Percentiles rank a stretch among this genome's conserved stretches.
Conservation (phyloP, 768 basidiomycete genomes). For the Lentinula sp. region DNA sequence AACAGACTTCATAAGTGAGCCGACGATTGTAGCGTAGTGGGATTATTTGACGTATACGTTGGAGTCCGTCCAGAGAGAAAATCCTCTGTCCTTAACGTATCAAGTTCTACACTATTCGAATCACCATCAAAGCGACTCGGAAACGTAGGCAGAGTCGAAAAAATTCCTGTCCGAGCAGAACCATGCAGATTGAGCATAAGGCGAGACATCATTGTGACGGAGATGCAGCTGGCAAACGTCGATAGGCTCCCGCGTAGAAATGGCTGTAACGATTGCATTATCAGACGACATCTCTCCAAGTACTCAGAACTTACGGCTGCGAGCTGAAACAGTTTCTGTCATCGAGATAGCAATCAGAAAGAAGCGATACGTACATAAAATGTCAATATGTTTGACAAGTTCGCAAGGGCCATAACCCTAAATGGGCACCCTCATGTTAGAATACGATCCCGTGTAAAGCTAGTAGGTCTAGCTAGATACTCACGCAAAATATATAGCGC, state of each 20-base stretch:
- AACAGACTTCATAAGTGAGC: not conserved
- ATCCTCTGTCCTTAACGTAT: constrained; percentile 17
- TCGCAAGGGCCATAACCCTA: constrained; percentile 48
- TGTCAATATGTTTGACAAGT: constrained; percentile 41
- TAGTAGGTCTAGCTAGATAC: constrained; percentile 10
- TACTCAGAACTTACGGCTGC: constrained; percentile 16
- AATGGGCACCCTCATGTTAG: not conserved
- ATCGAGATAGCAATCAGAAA: not conserved
- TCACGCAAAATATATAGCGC: constrained; percentile 52
- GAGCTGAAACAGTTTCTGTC: constrained; percentile 11
- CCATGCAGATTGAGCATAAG: constrained; percentile 51
- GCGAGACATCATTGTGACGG: constrained; percentile 47
- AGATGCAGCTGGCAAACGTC: constrained; percentile 46
- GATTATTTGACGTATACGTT: not conserved
- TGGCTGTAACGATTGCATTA: constrained; percentile 22
- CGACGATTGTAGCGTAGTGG: not conserved
- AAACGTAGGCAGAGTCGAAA: constrained; percentile 2
- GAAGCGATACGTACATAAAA: constrained; percentile 23
- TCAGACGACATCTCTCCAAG: not conserved
- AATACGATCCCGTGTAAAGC: not conserved
- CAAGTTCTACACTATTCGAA: constrained; percentile 16
- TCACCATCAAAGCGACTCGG: not conserved
- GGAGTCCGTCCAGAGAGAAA: not conserved
- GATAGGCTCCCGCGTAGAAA: constrained; percentile 41
- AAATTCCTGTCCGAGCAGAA: constrained; percentile 28